These are phyloP conservation scores for Lactuca sativa DNA, from an alignment of 129 eudicot species.

Conservation along the genomic window DNA sequence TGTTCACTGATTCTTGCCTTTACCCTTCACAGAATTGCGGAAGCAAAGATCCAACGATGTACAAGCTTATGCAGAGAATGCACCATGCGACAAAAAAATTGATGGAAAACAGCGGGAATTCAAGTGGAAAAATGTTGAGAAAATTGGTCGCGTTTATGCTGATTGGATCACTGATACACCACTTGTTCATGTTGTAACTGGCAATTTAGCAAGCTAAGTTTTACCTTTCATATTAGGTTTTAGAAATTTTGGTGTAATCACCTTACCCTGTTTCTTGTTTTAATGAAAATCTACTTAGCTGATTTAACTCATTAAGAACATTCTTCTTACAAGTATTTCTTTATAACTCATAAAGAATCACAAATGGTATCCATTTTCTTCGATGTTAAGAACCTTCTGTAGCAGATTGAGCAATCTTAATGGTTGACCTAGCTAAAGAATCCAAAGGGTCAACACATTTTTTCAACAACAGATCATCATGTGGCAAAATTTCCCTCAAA, in stretches of 20 bases:
- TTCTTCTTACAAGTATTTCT: neutral
- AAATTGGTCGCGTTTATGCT: slow-evolving; percentile 56
- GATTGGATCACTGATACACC: slow-evolving; percentile 59
- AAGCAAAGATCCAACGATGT: slow-evolving; percentile 17
- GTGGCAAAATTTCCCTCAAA: slow-evolving; percentile 50
- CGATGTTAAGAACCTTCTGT: slow-evolving; percentile 2
- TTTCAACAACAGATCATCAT: slow-evolving; percentile 63
- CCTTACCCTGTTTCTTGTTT: slow-evolving; percentile 13
- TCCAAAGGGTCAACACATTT: slow-evolving; percentile 80
- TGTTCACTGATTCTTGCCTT: slow-evolving; percentile 20
- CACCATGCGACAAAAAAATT: slow-evolving; percentile 17
- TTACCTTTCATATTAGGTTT: slow-evolving; percentile 1
- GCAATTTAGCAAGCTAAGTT: slow-evolving; percentile 19
- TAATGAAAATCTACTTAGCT: neutral
- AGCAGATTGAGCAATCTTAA: slow-evolving; percentile 43
- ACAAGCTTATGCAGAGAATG: slow-evolving; percentile 1
- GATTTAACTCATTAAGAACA: neutral
- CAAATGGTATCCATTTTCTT: slow-evolving; percentile 1
- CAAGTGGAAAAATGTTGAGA: slow-evolving; percentile 43
- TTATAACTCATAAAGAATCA: slow-evolving; percentile 11
- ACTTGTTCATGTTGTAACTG: slow-evolving; percentile 14
- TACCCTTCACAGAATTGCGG: slow-evolving; percentile 45
- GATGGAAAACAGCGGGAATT: slow-evolving; percentile 29
- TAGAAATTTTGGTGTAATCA: slow-evolving; percentile 11
- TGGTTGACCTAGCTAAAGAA: slow-evolving; percentile 61